Evolutionary conservation across 2,329 filamentous ascomycete species (phyloP).

Genomic region (Tolypocladium cylindrosporum): DNA sequence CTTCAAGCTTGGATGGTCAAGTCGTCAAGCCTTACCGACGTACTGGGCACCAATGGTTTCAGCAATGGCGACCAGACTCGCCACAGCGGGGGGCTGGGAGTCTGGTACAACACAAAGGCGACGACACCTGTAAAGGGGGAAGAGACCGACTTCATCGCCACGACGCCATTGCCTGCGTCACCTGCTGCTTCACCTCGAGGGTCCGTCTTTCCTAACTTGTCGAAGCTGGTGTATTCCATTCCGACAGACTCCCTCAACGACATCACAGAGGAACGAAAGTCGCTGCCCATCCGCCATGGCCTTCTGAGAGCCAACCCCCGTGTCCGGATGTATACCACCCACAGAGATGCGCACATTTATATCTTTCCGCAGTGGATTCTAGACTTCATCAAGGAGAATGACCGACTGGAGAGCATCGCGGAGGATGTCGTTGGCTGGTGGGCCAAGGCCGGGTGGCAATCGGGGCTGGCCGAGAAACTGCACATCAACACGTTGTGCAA

Average conservation of each 20-base stretch:
- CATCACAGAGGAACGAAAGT: constrained; percentile 63
- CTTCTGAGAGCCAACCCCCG: constrained; percentile 66
- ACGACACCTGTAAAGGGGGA: constrained; percentile 75
- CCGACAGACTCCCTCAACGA: constrained; percentile 87
- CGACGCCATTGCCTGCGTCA: constrained; percentile 53
- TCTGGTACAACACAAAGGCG: constrained; percentile 82
- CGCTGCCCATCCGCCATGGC: constrained; percentile 64
- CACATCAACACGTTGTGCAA: constrained; percentile 53
- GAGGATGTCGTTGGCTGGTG: constrained; percentile 93
- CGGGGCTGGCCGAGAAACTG: constrained; percentile 68
- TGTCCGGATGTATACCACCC: constrained; percentile 70
- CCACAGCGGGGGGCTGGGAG: constrained; percentile 69
- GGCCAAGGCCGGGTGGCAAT: constrained; percentile 90
- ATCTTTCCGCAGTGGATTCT: constrained; percentile 88
- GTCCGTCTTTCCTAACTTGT: constrained; percentile 57
- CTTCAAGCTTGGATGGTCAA: constrained; percentile 89
- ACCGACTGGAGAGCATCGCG: constrained; percentile 75
- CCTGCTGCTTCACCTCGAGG: constrained; percentile 35
- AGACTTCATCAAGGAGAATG: constrained; percentile 70
- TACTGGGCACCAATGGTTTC: constrained; percentile 37
- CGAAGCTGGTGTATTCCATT: constrained; percentile 75
- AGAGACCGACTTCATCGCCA: constrained; percentile 86
- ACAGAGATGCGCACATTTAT: constrained; percentile 90
- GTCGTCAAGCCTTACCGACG: constrained; percentile 57
- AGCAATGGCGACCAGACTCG: constrained; percentile 25